Percentiles rank a stretch among this genome's conserved stretches.
Conservation (phyloP, 768 basidiomycete genomes). For the Tricholoma furcatifolium region DNA sequence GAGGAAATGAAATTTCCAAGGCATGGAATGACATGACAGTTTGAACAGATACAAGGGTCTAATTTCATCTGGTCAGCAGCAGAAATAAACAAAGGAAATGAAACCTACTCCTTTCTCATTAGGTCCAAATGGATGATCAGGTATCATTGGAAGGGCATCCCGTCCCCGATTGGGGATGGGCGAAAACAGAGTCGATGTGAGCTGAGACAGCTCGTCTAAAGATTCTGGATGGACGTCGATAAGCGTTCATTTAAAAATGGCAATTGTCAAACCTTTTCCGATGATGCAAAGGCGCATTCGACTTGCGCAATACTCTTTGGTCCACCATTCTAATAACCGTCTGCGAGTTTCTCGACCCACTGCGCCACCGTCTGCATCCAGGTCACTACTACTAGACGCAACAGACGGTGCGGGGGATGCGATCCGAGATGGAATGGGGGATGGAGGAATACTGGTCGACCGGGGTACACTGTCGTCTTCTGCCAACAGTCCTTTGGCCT, state of each 20-base stretch:
- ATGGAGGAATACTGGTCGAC: conserved; percentile 31
- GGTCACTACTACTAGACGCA: conserved; percentile 50
- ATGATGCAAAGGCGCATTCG: conserved; percentile 80
- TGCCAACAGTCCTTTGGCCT: conserved; percentile 44
- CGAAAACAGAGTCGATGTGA: conserved; percentile 68
- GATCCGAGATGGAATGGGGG: conserved; percentile 53
- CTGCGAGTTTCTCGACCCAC: conserved; percentile 80
- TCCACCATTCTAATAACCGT: conserved; percentile 85
- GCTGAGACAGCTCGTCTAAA: conserved; percentile 64
- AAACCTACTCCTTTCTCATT: conserved; percentile 67
- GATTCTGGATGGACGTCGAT: conserved; percentile 49
- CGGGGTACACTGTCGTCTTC: conserved; percentile 25
- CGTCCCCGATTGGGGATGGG: conserved; percentile 64
- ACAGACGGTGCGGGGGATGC: conserved; percentile 62
- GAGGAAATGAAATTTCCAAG: conserved; percentile 78
- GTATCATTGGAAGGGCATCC: conserved; percentile 59
- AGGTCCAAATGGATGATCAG: conserved; percentile 75
- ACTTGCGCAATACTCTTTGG: conserved; percentile 74
- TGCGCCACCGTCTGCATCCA: conserved; percentile 71
- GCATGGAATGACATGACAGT: conserved; percentile 87
- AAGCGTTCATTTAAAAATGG: not conserved
- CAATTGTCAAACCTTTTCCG: conserved; percentile 59
- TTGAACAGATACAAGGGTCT: conserved; percentile 84
- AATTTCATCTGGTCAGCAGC: conserved; percentile 15
- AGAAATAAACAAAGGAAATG: not conserved